Evolutionary conservation across 352 stramenopile species (phyloP).

Genomic region (Pythium rhizo-oryzae): DNA sequence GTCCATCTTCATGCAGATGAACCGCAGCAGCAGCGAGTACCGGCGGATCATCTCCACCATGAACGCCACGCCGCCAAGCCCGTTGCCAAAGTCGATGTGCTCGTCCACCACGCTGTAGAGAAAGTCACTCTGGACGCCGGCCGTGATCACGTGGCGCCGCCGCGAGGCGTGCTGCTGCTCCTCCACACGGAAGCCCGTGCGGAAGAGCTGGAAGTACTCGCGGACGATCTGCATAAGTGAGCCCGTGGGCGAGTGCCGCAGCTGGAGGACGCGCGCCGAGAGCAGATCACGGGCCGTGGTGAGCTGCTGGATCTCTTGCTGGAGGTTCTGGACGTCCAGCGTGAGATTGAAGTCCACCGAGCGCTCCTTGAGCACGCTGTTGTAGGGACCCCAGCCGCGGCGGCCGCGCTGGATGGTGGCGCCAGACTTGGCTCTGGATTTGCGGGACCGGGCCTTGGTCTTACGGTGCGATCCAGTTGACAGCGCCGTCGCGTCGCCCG

Average conservation of each 20-base stretch:
- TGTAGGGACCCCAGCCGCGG: constrained; percentile 38
- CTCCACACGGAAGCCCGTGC: constrained; percentile 21
- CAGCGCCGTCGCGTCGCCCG: too few relatives aligned
- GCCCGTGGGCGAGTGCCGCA: constrained; percentile 20
- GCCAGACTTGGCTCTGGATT: too few relatives aligned
- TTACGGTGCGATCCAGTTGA: too few relatives aligned
- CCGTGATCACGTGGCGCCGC: constrained; percentile 13
- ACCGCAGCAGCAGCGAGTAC: constrained; percentile 47
- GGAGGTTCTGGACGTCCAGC: constrained; percentile 44
- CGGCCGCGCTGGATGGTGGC: constrained; percentile 3
- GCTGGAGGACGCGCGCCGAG: constrained; percentile 3
- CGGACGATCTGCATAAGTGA: constrained; percentile 25
- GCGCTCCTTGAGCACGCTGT: constrained; percentile 38
- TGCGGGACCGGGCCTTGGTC: too few relatives aligned
- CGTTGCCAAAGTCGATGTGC: too few relatives aligned
- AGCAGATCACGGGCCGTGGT: constrained; percentile 26
- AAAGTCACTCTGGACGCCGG: neutral
- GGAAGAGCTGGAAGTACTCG: constrained; percentile 24
- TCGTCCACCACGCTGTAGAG: too few relatives aligned
- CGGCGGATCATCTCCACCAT: constrained; percentile 43
- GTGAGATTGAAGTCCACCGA: constrained; percentile 51
- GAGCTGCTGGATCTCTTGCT: constrained; percentile 41
- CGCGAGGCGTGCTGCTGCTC: neutral
- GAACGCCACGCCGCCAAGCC: constrained; percentile 37
- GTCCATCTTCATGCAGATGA: constrained; percentile 36